Evolutionary conservation across 805 yeast species (phyloP), one percentile per base, ranked within the genome.

Genomic region (Saturnispora halmiae): DNA sequence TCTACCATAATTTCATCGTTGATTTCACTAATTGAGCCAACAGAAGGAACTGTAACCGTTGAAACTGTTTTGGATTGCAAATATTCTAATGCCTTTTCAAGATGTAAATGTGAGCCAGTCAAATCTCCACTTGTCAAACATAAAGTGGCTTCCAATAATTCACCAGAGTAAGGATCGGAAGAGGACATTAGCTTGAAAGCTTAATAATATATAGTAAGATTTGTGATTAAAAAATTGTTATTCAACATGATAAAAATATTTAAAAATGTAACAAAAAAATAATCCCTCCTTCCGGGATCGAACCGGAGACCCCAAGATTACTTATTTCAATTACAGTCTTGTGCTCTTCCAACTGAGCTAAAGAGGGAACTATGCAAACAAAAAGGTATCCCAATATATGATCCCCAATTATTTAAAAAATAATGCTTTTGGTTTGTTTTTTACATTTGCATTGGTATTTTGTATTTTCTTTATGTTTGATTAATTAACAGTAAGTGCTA

Each of bases 281-380:
- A 29, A 7, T 46, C 50, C 50, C 50, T 47, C 50, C 50, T 36
- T 45, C 50, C 50, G 50, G 50, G 50, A 47, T 47, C 50, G 50
- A 47, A 47, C 50, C 50, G 46, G 50, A 45, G 50, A 47, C 50
- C 50, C 46, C 46, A 47, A 44, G 50, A 47, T 47, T 42, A 44
- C 50, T 42, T 15, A 24, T n/a, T 1, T 8, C 38, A 28, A 42
- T 47, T 47, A 47, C 50, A 47, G 50, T 47, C 50, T 44, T 44
- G 46, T 46, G 50, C 50, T 47, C 50, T 47, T 47, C 50, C 50
- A 47, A 47, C 50, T 47, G 50, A 47, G 50, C 50, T 47, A 47
- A 36, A 47, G 50, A 47, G 50, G 50, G 50, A 22, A 22, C 6
- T n/a, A n/a, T n/a, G n/a, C n/a, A n/a, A n/a, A n/a, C 14, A 15